Evolutionary conservation across 257 asterid species (phyloP).

Genomic region (Verbena officinalis): DNA sequence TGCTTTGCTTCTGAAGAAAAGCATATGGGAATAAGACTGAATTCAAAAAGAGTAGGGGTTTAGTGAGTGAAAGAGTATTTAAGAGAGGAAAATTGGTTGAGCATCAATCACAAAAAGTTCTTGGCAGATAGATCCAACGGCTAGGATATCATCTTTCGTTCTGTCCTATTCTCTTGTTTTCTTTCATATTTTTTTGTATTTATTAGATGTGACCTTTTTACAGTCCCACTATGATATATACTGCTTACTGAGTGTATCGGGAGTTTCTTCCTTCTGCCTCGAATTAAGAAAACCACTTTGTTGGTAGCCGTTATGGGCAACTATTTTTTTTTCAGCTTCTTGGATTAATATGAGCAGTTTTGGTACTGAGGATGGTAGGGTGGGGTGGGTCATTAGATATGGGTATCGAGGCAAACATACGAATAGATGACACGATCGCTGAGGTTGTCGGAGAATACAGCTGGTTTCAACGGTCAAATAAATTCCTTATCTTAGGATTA

Average conservation of each 20-base stretch:
- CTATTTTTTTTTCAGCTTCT: constrained; percentile 22
- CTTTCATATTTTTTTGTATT: constrained; percentile 15
- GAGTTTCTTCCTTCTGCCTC: constrained; percentile 24
- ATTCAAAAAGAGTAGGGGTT: constrained; percentile 28
- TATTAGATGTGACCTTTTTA: constrained; percentile 32
- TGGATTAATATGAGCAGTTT: constrained; percentile 30
- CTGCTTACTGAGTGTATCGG: not conserved
- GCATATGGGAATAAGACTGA: constrained; percentile 20
- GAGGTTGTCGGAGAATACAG: constrained; percentile 53
- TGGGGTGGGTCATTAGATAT: not conserved
- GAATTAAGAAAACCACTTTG: constrained; percentile 47
- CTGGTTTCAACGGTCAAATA: constrained; percentile 71
- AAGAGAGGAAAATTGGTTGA: constrained; percentile 36
- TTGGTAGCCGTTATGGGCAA: constrained; percentile 66
- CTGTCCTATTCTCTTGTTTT: constrained; percentile 31
- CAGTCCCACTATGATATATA: constrained; percentile 31
- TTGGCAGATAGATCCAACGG: constrained; percentile 69
- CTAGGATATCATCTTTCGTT: constrained; percentile 41
- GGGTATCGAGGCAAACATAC: constrained; percentile 23
- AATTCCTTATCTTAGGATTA: not conserved
- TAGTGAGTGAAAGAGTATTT: constrained; percentile 35
- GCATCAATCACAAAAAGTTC: constrained; percentile 47
- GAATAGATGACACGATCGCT: constrained; percentile 43
- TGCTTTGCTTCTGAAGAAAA: constrained; percentile 7
- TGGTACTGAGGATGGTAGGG: not conserved